Base-by-base conservation (phyloP, 139 green algal species). In the Closterium sp. region DNA sequence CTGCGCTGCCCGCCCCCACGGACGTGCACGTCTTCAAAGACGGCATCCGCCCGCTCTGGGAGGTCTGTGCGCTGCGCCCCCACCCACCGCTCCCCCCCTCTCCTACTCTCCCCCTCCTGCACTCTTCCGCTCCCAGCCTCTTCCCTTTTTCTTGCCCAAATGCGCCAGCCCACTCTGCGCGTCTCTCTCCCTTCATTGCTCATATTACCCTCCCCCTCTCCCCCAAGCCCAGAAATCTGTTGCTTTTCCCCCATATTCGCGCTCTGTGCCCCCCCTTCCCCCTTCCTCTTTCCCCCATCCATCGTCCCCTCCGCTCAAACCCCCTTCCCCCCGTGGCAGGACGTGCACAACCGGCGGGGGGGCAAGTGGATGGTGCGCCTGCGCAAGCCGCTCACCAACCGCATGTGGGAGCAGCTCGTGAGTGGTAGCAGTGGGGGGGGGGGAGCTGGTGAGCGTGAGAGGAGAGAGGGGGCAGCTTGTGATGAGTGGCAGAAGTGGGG, bases 331-430 rank as follows among this genome's bases (percentile, higher is more conserved):
- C 31, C 24, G 91, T 9, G 3, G 10, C 86, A 93, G 91, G 91
- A 94, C 31, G 9, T 0, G 22, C 31, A 31, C 21, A 94, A 94
- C 89, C 28, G n/a, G 29, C 91, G 73, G 13, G 91, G 91, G 38
- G 91, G 91, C 28, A 94, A 94, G 86, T 94, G 91, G 91, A 92
- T 94, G 17, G 34, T 93, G 38, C 91, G 91, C 31, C 94, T 94
- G 70, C 29, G 70, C 9, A 94, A 94, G 32, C 29, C 28, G 5
- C 50, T 94, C 22, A 31, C 34, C 7, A 89, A 30, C 0, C 88
- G 91, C 30, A 94, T 88, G 29, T 94, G 91, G 91, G 91, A 94
- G 62, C 62, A 79, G 0, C 62, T 79, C 1, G 62, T 79, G 62
- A 79, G 62, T 50, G n/a, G 38, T 50, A 11, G 38, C 38, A 50